These are phyloP conservation scores for Ustilago hordei DNA, from an alignment of 1,284 basidiomycete species.

Conservation along the genomic window DNA sequence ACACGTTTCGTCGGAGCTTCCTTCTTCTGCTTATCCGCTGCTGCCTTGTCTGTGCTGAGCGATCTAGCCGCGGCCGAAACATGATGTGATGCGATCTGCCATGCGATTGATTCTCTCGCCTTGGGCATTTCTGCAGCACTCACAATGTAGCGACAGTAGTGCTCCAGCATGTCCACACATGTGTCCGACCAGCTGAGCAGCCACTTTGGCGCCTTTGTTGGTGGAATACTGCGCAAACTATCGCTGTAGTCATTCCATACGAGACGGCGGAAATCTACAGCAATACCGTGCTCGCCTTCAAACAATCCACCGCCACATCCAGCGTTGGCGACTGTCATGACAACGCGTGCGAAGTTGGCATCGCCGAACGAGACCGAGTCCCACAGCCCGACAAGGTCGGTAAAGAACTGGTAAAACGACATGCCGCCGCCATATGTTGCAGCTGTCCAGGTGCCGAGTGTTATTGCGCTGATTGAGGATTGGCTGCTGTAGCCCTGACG, in stretches of 20 bases:
- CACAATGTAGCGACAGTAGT: slow-evolving; percentile 70
- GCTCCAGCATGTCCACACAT: slow-evolving; percentile 77
- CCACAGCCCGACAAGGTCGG: slow-evolving; percentile 88
- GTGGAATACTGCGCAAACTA: slow-evolving; percentile 60
- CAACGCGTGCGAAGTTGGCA: slow-evolving; percentile 78
- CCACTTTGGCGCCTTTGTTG: slow-evolving; percentile 68
- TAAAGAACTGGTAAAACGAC: slow-evolving; percentile 91
- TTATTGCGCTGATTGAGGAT: slow-evolving; percentile 71
- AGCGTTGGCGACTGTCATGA: slow-evolving; percentile 76
- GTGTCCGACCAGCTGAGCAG: slow-evolving; percentile 81
- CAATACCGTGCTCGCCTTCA: slow-evolving; percentile 76
- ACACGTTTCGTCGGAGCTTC: slow-evolving; percentile 1
- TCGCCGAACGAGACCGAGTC: slow-evolving; percentile 90
- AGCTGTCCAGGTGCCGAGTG: slow-evolving; percentile 34
- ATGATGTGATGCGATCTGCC: slow-evolving; percentile 82
- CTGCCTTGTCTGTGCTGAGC: neutral
- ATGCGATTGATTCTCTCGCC: slow-evolving; percentile 73
- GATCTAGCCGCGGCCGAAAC: slow-evolving; percentile 68
- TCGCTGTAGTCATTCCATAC: slow-evolving; percentile 85
- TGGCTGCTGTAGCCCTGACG: slow-evolving; percentile 3
- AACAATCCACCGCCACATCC: slow-evolving; percentile 18
- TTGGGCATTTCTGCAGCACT: slow-evolving; percentile 65
- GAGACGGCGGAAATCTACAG: slow-evolving; percentile 82
- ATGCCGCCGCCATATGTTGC: slow-evolving; percentile 38
- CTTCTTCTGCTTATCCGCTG: neutral